Evolutionary conservation across 2,329 filamentous ascomycete species (phyloP).

Genomic region (Colletotrichum musae): DNA sequence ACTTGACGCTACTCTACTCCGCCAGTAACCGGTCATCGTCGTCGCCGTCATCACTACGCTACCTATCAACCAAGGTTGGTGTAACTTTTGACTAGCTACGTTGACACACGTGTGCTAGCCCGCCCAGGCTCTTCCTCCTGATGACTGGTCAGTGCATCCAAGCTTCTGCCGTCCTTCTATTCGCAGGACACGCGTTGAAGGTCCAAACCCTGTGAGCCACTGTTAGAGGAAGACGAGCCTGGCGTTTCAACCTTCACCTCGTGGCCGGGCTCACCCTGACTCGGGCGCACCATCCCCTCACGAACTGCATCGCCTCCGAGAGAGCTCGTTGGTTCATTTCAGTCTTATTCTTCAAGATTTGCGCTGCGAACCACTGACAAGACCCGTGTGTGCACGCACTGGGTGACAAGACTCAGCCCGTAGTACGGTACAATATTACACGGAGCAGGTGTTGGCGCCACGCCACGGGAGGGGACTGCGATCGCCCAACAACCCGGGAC

Average conservation of each 20-base stretch:
- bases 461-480: slow-evolving; percentile 18
- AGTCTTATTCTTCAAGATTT: slow-evolving; percentile 18
- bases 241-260: slow-evolving; percentile 30
- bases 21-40: neutral
- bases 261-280: slow-evolving; percentile 26
- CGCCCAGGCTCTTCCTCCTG: slow-evolving; percentile 6
- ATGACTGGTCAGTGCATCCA: slow-evolving; percentile 26
- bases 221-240: slow-evolving; percentile 37
- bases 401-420: neutral
- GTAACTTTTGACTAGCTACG: neutral
- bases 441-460: neutral
- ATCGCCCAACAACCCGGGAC: slow-evolving; percentile 14
- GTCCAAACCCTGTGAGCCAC: slow-evolving; percentile 34
- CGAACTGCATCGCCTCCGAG: slow-evolving; percentile 1
- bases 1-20: neutral
- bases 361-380: slow-evolving; percentile 12
- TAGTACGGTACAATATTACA: neutral
- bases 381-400: neutral
- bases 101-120: slow-evolving; percentile 3
- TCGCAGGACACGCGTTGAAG: slow-evolving; percentile 9
- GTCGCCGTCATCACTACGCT: neutral
- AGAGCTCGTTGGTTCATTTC: slow-evolving; percentile 8
- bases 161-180: slow-evolving; percentile 22
- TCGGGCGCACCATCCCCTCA: slow-evolving; percentile 23
- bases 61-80: no score